Conservation (phyloP, 2,329 filamentous ascomycete species). For the Fonsecaea multimorphosa region DNA sequence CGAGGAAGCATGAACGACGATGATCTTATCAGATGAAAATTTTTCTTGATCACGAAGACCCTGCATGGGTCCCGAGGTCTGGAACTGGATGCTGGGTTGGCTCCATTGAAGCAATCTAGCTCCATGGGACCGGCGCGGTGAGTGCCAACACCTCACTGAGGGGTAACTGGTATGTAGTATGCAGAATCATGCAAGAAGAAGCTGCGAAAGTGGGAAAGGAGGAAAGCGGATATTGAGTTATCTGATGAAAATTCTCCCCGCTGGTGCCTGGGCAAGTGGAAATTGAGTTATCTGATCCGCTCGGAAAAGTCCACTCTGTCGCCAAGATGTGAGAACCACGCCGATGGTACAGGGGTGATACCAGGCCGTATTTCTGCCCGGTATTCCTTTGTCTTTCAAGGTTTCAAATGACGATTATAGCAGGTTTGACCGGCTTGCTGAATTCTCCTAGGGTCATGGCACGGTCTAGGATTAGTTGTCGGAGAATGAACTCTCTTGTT, state of each 20-base stretch:
- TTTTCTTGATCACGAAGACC: slow-evolving; percentile 19
- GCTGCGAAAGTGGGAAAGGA: slow-evolving; percentile 4
- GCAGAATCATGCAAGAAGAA: neutral
- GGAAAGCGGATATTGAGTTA: neutral
- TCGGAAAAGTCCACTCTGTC: neutral
- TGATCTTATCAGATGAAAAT: slow-evolving; percentile 36
- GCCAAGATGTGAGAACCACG: neutral
- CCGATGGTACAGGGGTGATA: neutral
- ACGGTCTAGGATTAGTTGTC: neutral
- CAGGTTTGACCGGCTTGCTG: neutral
- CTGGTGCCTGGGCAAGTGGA: neutral
- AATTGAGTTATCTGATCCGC: slow-evolving; percentile 33
- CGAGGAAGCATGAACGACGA: neutral
- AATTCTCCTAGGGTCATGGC: neutral
- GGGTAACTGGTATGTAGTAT: neutral
- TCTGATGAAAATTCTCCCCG: slow-evolving; percentile 4
- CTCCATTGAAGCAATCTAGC: slow-evolving; percentile 5
- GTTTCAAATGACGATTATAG: neutral
- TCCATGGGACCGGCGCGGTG: neutral
- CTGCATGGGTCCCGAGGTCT: neutral
- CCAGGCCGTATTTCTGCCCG: neutral
- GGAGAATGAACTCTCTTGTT: neutral
- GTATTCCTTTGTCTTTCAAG: no score
- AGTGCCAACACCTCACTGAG: neutral
- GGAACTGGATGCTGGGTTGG: neutral